Conservation (phyloP, 2,329 filamentous ascomycete genomes). For the Talaromyces marneffei region DNA sequence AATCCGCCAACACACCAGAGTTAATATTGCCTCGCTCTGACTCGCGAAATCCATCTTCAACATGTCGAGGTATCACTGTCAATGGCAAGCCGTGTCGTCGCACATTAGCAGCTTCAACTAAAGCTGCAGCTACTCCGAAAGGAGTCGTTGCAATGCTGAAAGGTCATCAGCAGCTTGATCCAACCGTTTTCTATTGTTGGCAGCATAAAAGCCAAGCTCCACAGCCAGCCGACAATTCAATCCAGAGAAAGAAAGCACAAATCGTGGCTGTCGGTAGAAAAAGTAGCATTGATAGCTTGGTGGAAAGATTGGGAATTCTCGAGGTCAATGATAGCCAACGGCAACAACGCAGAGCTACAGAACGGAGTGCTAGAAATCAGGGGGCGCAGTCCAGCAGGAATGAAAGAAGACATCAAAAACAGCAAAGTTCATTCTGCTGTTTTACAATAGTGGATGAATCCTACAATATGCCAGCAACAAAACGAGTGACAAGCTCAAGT, state of each 20-base stretch:
- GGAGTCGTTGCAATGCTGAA: constrained; percentile 6
- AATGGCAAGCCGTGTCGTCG: constrained; percentile 79
- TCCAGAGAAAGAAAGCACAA: constrained; percentile 15
- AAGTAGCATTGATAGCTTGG: constrained; percentile 80
- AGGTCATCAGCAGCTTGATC: constrained; percentile 19
- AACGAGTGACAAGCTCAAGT: constrained; percentile 20
- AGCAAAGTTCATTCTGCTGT: constrained; percentile 27
- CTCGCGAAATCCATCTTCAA: constrained; percentile 75
- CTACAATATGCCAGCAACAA: constrained; percentile 22
- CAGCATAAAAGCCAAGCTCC: constrained; percentile 86
- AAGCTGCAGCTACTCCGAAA: constrained; percentile 16
- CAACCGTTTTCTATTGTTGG: constrained; percentile 68
- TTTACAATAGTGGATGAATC: constrained; percentile 27
- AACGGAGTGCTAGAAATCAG: constrained; percentile 15
- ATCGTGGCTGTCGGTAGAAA: constrained; percentile 57
- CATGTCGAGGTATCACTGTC: constrained; percentile 81
- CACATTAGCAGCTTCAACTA: constrained; percentile 50
- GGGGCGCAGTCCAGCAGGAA: neutral
- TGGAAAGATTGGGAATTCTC: constrained; percentile 71
- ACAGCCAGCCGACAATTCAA: constrained; percentile 19
- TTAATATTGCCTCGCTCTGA: constrained; percentile 71
- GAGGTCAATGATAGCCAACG: constrained; percentile 47
- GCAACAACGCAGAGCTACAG: constrained; percentile 13
- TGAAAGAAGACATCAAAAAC: constrained; percentile 12
- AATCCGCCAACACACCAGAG: constrained; percentile 71